These are phyloP conservation scores for Leucosporidium creatinivorum DNA, from an alignment of 768 basidiomycete genomes.

Conservation along the genomic window DNA sequence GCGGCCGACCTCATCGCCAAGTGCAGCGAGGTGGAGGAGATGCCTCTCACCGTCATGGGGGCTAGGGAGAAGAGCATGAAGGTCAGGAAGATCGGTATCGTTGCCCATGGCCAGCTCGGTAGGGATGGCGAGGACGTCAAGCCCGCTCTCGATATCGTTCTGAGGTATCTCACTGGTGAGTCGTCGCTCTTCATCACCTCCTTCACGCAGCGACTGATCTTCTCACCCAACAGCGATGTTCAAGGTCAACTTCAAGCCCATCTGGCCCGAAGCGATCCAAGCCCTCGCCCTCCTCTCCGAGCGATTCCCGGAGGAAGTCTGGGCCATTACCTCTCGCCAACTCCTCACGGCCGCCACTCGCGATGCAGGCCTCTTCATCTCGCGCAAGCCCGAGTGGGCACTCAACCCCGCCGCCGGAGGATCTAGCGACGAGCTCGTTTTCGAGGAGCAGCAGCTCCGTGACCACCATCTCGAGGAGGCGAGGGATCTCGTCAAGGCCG, in stretches of 20 bases:
- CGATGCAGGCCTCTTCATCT: slow-evolving; percentile 24
- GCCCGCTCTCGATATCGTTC: slow-evolving; percentile 56
- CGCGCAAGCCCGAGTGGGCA: slow-evolving; percentile 24
- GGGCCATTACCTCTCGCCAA: slow-evolving; percentile 41
- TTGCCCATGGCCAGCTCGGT: slow-evolving; percentile 43
- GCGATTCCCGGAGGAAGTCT: slow-evolving; percentile 32
- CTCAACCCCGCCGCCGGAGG: not conserved
- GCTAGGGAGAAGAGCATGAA: slow-evolving; percentile 75
- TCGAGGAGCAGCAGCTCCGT: slow-evolving; percentile 30
- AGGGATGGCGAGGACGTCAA: slow-evolving; percentile 50
- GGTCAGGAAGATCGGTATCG: slow-evolving; percentile 59
- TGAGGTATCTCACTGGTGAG: slow-evolving; percentile 67
- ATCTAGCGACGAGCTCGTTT: slow-evolving; percentile 9
- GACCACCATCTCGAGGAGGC: slow-evolving; percentile 28
- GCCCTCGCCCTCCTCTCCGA: slow-evolving; percentile 25
- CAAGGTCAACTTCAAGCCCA: slow-evolving; percentile 83
- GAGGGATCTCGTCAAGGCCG: not conserved
- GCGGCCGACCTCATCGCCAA: slow-evolving; percentile 43
- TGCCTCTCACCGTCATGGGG: slow-evolving; percentile 67
- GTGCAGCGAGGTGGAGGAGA: slow-evolving; percentile 73
- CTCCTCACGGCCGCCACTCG: slow-evolving; percentile 32
- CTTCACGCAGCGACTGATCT: not conserved
- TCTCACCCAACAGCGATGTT: slow-evolving; percentile 58
- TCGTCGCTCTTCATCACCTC: not conserved
- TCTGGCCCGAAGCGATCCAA: slow-evolving; percentile 71